These are phyloP conservation scores for Blepharisma japonicum DNA, from an alignment of 73 alveolate species.

Conservation along the genomic window DNA sequence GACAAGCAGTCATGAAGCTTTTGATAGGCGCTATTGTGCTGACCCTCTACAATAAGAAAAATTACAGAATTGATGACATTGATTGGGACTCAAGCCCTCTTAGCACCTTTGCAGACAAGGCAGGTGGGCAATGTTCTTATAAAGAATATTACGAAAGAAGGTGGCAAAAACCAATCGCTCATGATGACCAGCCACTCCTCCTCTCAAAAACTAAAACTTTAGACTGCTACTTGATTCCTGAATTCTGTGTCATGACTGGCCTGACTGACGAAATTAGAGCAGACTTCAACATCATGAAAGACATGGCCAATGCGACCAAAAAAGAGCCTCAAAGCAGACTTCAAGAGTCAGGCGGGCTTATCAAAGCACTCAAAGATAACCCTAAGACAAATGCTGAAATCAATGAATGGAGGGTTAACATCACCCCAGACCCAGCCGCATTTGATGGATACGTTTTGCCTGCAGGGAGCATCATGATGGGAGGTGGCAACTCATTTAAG, in stretches of 20 bases:
- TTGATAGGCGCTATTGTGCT: slow-evolving; percentile 63
- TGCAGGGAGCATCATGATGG: not conserved
- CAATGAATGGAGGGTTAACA: slow-evolving; percentile 74
- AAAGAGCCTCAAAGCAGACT: slow-evolving; percentile 73
- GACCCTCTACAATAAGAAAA: slow-evolving; percentile 58
- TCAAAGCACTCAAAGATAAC: slow-evolving; percentile 57
- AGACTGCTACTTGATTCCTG: slow-evolving; percentile 56
- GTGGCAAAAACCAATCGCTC: slow-evolving; percentile 50
- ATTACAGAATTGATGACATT: slow-evolving; percentile 8
- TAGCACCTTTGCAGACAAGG: slow-evolving; percentile 30
- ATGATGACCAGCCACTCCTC: slow-evolving; percentile 66
- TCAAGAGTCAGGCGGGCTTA: slow-evolving; percentile 74
- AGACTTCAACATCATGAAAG: slow-evolving; percentile 66
- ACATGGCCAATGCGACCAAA: slow-evolving; percentile 73
- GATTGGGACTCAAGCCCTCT: slow-evolving; percentile 26
- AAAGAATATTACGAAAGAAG: slow-evolving; percentile 55
- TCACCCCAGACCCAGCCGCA: slow-evolving; percentile 57
- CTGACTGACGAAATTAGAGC: slow-evolving; percentile 78
- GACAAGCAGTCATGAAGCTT: slow-evolving; percentile 32
- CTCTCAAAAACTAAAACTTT: slow-evolving; percentile 37
- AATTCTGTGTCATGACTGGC: slow-evolving; percentile 79
- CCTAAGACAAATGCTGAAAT: slow-evolving; percentile 62
- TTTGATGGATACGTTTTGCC: slow-evolving; percentile 44
- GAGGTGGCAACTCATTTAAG: not conserved
- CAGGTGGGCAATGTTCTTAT: slow-evolving; percentile 55